Base-by-base conservation (phyloP, 345 rosid species). In the Ceriops zippeliana region DNA sequence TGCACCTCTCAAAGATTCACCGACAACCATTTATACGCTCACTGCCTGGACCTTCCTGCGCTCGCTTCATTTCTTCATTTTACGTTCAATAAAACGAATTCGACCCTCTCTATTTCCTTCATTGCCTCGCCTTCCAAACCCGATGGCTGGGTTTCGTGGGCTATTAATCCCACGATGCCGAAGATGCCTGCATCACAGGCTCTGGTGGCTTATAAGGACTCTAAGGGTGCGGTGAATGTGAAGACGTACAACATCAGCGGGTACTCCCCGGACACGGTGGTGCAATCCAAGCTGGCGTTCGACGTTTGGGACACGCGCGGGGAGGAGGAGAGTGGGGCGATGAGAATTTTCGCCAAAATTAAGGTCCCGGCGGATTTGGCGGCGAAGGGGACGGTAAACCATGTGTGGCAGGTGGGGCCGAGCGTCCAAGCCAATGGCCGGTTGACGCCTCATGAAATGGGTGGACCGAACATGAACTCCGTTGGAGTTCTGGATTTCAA, bases 351-450 rank as follows among this genome's bases (percentile, higher is more conserved):
- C 64, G 89, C 88, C 9, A 75, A 83, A 15, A 60, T 89, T 52
- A 91, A 87, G 73, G 85, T 93, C 30, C 88, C 86, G 60, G 75
- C 62, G 6, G 77, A 79, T 15, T 61, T 70, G 63, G 80, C 78
- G 20, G 72, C 76, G 61, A 80, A 65, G 59, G 79, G 79, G 9
- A 61, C 62, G 34, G 65, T 91, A 70, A 87, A 89, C 71, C 96
- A 89, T 66, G 91, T 91, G 19, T 93, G 98, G 98, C 97, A 93
- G 73, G 86, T 88, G 28, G 95, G 97, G 7, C 73, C 84, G 17
- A 59, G 70, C 16, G 86, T 86, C 17, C 65, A 73, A 7, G 64
- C 2, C 5, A 62, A 46, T 32, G 88, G 83, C 22, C 32, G 0
- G 26, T 85, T 83, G 8, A 38, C 19, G 11, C 51, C 53, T 38